Evolutionary conservation across 805 yeast genomes (phyloP).

Genomic region (Barnettozyma wickerhamii): DNA sequence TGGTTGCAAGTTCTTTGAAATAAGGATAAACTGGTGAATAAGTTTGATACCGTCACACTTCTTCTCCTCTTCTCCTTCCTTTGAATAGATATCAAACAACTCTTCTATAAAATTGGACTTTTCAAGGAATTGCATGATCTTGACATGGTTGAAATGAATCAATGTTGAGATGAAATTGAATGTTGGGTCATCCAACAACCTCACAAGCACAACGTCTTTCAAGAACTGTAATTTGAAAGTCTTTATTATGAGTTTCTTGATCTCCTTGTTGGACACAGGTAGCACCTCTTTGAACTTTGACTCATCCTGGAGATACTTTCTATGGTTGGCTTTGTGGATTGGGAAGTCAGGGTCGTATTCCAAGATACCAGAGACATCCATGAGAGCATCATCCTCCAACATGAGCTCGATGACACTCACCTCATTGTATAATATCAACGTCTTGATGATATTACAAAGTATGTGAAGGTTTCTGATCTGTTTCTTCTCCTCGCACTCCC

Average conservation of each 20-base stretch:
- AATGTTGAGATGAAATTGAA: constrained; percentile 61
- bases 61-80: constrained; percentile 9
- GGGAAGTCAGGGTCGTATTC: constrained; percentile 93
- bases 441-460: constrained; percentile 70
- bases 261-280: constrained; percentile 49
- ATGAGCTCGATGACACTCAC: constrained; percentile 53
- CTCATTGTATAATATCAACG: constrained; percentile 70
- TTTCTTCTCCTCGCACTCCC: constrained; percentile 48
- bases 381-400: constrained; percentile 45
- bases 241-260: constrained; percentile 56
- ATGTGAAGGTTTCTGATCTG: constrained; percentile 55
- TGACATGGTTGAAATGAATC: constrained; percentile 65
- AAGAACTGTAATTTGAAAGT: constrained; percentile 78
- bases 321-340: constrained; percentile 69
- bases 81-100: constrained; percentile 54
- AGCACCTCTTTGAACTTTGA: constrained; percentile 67
- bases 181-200: constrained; percentile 78
- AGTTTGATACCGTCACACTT: constrained; percentile 66
- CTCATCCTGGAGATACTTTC: constrained; percentile 56
- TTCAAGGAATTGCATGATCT: constrained; percentile 56
- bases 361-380: constrained; percentile 69
- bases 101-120: constrained; percentile 48
- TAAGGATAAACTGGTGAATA: constrained; percentile 72
- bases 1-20: constrained; percentile 62
- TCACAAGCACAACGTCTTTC: constrained; percentile 81